Evolutionary conservation across 257 asterid genomes (phyloP), one percentile per base, ranked within the genome.

Genomic region (Nyctanthes arbortristis): DNA sequence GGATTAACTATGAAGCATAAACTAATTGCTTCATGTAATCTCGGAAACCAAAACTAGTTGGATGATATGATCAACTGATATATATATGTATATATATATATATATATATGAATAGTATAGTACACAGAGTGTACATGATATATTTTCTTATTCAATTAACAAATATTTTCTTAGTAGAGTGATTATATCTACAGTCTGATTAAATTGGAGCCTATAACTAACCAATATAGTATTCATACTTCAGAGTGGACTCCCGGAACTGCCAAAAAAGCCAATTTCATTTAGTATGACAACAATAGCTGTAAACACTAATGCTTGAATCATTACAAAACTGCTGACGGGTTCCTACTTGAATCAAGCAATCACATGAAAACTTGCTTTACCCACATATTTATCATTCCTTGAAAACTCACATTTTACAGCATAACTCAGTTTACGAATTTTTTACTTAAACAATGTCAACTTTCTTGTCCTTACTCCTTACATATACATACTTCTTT

Each of bases 391-490:
- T 22, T 49, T 3, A 18, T 49, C 28, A 49, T 49, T 49, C 28
- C 57, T 49, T 22, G 29, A 49, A 20, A n/a, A 49, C 1, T 18
- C 27, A 6, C 25, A 20, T 49, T 6, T 2, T 20, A 18, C n/a
- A 49, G 27, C 11, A 49, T 49, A n/a, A 49, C 57, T 5, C 57
- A 20, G 7, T 49, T 18, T 49, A 27, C 58, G 14, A 11, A 18
- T 20, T 49, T 49, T 49, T 18, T 4, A 7, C n/a, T n/a, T 20
- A 49, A 49, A 22, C 3, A 20, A 9, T 12, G 29, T 20, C 58
- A 20, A 20, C 58, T 40, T 40, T 40, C 52, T 49, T 49, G 58
- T 49, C 58, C 58, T 49, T n/a, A n/a, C n/a, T n/a, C n/a, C n/a
- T n/a, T 49, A n/a, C 28, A 13, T 47, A 47, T 47, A 20, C 25